Evolutionary conservation across 1,284 basidiomycete species (phyloP), one percentile per base, ranked within the genome.

Genomic region (Puccinia hordei): DNA sequence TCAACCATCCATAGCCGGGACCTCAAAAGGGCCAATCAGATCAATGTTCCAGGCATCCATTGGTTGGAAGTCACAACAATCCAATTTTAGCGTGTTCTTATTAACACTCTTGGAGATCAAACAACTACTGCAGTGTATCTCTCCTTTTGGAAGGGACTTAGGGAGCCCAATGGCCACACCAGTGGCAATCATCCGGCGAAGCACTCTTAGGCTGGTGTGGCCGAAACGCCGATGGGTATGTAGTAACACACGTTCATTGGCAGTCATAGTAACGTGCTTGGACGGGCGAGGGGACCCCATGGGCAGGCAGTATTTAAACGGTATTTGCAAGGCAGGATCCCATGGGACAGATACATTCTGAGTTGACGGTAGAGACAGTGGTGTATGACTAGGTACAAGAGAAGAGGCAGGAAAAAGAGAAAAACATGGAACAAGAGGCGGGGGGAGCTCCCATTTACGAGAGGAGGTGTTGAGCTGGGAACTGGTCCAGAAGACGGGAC

Each of bases 1-100:
- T 2, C 63, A 35, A 10, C 63, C 24, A 12, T 17, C 38, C 15
- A 66, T 12, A 12, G 35, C 24, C 15, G 38, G 19, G 6, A 24
- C 24, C 24, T 72, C 69, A 38, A 72, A 55, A 51, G 49, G 69
- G n/a, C 69, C 69, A 53, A 72, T 33, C 6, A 72, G 30, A 38
- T 72, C 69, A 3, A 55, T 46, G 13, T 41, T 10, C 27, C n/a
- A 15, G 2, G 49, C n/a, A 22, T 53, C 69, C 33, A 72, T 12
- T 33, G 13, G 5, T 33, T n/a, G 13, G 35, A 51, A 41, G 12
- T 41, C 38, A 41, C 38, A 12, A 6, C 38, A 12, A 41, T 41
- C 12, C 6, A 12, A 41, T 4, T 22, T 33, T 1, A 55, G 49
- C 9, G 24, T 72, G 8, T 19, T 13, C 19, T 2, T 2, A 2